These are phyloP conservation scores for Pterocarpus santalinus DNA, from an alignment of 306 rosid genomes.

Conservation along the genomic window DNA sequence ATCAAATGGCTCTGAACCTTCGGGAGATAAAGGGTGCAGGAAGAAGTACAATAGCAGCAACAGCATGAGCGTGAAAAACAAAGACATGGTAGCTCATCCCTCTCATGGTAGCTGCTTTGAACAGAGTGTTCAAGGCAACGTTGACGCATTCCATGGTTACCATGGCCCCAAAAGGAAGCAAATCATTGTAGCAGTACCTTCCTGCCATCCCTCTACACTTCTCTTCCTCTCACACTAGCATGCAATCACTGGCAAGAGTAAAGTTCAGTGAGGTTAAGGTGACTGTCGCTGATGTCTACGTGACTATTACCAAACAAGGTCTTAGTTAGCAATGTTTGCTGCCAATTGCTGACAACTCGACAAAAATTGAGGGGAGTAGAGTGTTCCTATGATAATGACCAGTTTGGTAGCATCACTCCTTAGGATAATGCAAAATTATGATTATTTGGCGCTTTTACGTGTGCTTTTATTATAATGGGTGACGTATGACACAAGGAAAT, in stretches of 20 bases:
- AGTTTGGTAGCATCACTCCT: neutral
- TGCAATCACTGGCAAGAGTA: neutral
- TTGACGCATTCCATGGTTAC: conserved; percentile 79
- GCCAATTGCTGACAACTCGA: conserved; percentile 12
- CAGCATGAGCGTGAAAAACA: conserved; percentile 78
- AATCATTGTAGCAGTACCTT: conserved; percentile 52
- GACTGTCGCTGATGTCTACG: neutral
- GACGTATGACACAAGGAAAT: conserved; percentile 13
- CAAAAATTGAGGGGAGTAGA: neutral
- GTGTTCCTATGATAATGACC: neutral
- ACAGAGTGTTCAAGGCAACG: conserved; percentile 87
- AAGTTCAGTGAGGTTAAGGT: conserved; percentile 1
- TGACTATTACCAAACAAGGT: neutral
- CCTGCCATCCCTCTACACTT: conserved; percentile 44
- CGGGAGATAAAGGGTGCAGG: conserved; percentile 80
- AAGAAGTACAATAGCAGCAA: conserved; percentile 83
- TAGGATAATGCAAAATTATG: neutral
- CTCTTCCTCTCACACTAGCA: neutral
- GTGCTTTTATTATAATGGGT: conserved; percentile 1
- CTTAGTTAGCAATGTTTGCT: neutral
- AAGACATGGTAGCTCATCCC: conserved; percentile 96
- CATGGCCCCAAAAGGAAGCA: conserved; percentile 79
- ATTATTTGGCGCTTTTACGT: neutral
- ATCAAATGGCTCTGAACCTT: conserved; percentile 46
- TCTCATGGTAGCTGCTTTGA: conserved; percentile 80